A percentile compares a stretch with the other conserved stretches of the same genome.
These are phyloP conservation scores for Entomortierella chlamydospora DNA, from an alignment of 192 early-diverging fungal genomes.

Conservation along the genomic window DNA sequence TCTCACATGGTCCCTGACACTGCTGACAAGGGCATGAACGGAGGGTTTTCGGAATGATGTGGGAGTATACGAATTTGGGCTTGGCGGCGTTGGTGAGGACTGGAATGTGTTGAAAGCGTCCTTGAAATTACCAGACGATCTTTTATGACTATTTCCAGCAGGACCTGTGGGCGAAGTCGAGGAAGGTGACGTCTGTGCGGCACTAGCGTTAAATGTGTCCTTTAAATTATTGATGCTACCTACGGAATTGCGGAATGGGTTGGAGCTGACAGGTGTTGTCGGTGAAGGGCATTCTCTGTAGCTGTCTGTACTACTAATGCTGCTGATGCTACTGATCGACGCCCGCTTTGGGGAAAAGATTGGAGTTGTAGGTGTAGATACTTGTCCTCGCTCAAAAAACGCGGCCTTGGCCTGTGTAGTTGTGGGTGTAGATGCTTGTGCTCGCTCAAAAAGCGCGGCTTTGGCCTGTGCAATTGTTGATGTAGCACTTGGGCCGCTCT, in stretches of 20 bases:
- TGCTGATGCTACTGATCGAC: constrained; percentile 20
- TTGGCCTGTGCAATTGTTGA: constrained; percentile 32
- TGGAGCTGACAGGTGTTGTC: constrained; percentile 15
- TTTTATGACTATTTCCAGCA: background rate
- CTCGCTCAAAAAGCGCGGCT: constrained; percentile 19
- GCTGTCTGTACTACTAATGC: background rate
- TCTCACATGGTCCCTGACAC: background rate
- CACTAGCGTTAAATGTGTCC: background rate
- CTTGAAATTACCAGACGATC: constrained; percentile 10
- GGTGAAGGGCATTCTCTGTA: constrained; percentile 12
- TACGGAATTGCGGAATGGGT: constrained; percentile 25
- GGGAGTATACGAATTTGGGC: background rate
- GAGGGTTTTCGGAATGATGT: constrained; percentile 7
- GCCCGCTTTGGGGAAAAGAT: constrained; percentile 1
- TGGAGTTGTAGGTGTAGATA: constrained; percentile 10
- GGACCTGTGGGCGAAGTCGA: background rate
- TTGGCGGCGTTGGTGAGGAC: background rate
- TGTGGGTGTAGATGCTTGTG: constrained; percentile 4
- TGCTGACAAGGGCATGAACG: background rate
- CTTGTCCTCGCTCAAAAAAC: constrained; percentile 11
- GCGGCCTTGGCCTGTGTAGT: constrained; percentile 36
- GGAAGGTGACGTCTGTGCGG: constrained; percentile 3
- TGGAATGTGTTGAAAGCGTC: constrained; percentile 2
- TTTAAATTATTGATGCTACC: constrained; percentile 3
- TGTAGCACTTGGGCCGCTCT: background rate